Base-by-base conservation (phyloP, 345 rosid species). In the Kernera saxatilis region DNA sequence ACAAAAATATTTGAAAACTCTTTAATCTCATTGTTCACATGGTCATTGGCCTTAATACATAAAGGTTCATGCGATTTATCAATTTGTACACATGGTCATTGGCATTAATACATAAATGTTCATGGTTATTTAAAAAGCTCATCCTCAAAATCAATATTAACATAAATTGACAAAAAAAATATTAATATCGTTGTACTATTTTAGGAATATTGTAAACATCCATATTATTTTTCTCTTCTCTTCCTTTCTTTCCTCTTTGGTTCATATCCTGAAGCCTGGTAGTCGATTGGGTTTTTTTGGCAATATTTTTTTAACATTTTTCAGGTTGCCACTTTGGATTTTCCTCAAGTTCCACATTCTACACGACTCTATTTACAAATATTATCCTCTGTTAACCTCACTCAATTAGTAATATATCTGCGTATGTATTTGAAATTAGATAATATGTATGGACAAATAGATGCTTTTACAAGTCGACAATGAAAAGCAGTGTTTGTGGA, bases 391-490 rank as follows among this genome's bases (percentile, higher is more conserved):
- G 40, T 19, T 19, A 50, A 19, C 14, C 53, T 61, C 53, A 23
- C n/a, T 17, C 7, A 17, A 50, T 41, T 32, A 53, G 29, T 41
- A 15, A 19, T 23, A 53, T 36, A 61, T 52, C 6, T 36, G 17
- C 21, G 5, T 32, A 11, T 39, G 51, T 9, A 64, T 45, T 32
- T 72, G 37, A 52, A 43, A 33, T 44, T 44, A 52, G 15, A 51
- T n/a, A 53, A 36, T 25, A 30, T 40, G 7, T 64, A 35, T 65
- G 59, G 64, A 73, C 71, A 73, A 44, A 65, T 45, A 27, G 2
- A 46, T 66, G 53, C 67, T 65, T 64, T 64, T 64, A 27, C 17
- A 54, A 25, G 37, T 6, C 43, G 70, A 53, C 33, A 17, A 18
- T 3, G 3, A 32, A 30, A 55, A 41, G 32, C 8, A n/a, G 18